Percentiles rank a stretch among this genome's conserved stretches.
phyloP scores from a whole-genome alignment of 352 stramenopile genomes.

The Phytopythium boreale region DNA sequence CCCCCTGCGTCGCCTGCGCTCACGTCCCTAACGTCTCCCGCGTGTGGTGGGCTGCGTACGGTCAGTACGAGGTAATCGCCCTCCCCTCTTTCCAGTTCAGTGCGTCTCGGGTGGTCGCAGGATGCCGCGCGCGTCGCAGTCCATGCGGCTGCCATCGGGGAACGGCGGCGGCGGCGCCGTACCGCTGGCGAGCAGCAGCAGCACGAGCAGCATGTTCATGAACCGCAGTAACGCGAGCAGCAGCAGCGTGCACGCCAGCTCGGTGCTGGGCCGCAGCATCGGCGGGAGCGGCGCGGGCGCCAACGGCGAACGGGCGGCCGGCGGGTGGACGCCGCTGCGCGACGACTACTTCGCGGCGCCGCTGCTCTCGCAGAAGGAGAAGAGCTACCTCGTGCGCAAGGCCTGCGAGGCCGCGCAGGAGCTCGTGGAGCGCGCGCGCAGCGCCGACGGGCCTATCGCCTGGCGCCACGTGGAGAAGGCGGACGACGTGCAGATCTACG shows the following conservation, averaged over 20 bases:
- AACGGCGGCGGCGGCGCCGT: background rate
- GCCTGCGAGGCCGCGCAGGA: constrained; percentile 74
- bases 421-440: constrained; percentile 71
- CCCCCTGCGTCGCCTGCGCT: too few species aligned
- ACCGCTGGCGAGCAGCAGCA: constrained; percentile 3
- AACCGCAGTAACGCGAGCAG: background rate
- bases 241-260: background rate
- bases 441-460: constrained; percentile 52
- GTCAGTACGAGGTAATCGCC: too few species aligned
- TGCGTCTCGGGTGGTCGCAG: background rate
- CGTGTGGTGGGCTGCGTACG: background rate
- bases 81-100: too few species aligned
- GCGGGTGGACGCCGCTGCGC: constrained; percentile 63
- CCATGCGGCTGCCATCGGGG: constrained; percentile 1
- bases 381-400: constrained; percentile 76
- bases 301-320: constrained; percentile 5
- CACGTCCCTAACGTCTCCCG: too few species aligned
- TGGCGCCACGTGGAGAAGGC: constrained; percentile 79
- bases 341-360: constrained; percentile 78
- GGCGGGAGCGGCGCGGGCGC: constrained; percentile 1
- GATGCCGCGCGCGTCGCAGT: constrained; percentile 10
- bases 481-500: constrained; percentile 76
- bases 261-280: constrained; percentile 13
- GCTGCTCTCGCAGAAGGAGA: constrained; percentile 61
- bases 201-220: background rate